Percentiles rank a stretch among this genome's conserved stretches.
phyloP scores from a whole-genome alignment of 306 rosid species.

The Betula pendula region DNA sequence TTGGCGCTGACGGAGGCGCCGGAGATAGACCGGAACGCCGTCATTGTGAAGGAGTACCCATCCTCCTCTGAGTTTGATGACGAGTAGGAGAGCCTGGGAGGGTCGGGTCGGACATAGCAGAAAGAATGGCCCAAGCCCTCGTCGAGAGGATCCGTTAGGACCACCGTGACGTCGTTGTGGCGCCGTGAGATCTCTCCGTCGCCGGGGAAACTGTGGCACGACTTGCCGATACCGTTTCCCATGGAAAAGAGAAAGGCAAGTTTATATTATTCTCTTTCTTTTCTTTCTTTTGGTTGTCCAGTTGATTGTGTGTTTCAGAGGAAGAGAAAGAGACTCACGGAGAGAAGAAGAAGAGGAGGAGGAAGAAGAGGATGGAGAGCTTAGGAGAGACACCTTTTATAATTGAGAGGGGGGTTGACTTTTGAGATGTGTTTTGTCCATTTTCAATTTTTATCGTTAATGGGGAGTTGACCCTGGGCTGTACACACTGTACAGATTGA shows the following conservation, averaged over 20 bases:
- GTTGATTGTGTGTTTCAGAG: background rate
- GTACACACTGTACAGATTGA: no score
- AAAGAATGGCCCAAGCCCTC: constrained; percentile 59
- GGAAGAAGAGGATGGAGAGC: constrained; percentile 21
- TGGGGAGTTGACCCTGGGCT: no score
- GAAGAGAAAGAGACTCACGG: background rate
- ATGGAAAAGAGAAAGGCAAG: constrained; percentile 21
- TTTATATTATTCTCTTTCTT: background rate
- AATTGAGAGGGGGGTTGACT: constrained; percentile 50
- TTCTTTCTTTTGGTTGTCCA: background rate
- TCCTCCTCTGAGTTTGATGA: constrained; percentile 28
- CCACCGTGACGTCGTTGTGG: constrained; percentile 26
- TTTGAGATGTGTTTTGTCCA: background rate
- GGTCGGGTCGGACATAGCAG: constrained; percentile 57
- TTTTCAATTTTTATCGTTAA: constrained; percentile 17
- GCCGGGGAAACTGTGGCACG: constrained; percentile 45
- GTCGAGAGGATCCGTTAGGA: constrained; percentile 25
- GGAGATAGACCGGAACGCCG: constrained; percentile 61
- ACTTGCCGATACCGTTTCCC: constrained; percentile 66
- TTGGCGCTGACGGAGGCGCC: constrained; percentile 88
- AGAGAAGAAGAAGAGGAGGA: background rate
- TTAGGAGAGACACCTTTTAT: background rate
- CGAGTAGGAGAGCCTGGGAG: constrained; percentile 19
- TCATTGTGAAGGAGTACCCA: constrained; percentile 13
- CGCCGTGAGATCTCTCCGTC: constrained; percentile 58